Evolutionary conservation across 2,329 filamentous ascomycete species (phyloP).

Genomic region (Arthroderma sp.): DNA sequence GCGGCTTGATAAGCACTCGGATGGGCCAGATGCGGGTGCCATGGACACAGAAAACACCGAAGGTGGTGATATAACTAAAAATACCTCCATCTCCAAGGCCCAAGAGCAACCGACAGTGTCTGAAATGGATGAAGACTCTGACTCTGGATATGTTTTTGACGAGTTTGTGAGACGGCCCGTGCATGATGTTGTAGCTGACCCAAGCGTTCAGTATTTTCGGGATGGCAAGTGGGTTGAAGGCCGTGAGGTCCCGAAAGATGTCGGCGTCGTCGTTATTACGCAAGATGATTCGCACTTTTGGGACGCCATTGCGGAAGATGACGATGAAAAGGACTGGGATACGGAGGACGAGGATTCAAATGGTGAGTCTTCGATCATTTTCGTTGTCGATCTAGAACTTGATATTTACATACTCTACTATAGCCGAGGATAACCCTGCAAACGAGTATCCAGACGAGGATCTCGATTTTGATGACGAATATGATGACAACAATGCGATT

Average conservation of each 20-base stretch:
- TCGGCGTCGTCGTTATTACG: conserved; percentile 34
- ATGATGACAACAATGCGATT: conserved; percentile 28
- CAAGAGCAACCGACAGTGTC: conserved; percentile 5
- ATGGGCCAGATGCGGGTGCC: neutral
- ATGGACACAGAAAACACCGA: neutral
- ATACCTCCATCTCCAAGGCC: neutral
- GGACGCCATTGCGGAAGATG: conserved; percentile 44
- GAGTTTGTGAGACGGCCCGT: conserved; percentile 45
- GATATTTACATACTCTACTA: neutral
- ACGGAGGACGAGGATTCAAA: conserved; percentile 54
- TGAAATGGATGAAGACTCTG: conserved; percentile 31
- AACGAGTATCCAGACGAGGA: conserved; percentile 43
- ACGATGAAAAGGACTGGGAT: conserved; percentile 43
- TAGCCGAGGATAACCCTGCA: conserved; percentile 40
- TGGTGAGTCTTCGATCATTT: conserved; percentile 27
- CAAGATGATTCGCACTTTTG: conserved; percentile 41
- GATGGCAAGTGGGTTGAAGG: conserved; percentile 9
- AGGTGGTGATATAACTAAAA: neutral
- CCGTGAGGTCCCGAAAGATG: conserved; percentile 21
- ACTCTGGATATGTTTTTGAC: conserved; percentile 50
- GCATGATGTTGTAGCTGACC: conserved; percentile 18
- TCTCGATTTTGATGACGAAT: conserved; percentile 37
- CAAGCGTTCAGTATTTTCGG: conserved; percentile 8
- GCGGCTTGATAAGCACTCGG: neutral
- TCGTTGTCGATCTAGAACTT: neutral